A percentile compares a stretch with the other conserved stretches of the same genome.
Conservation (phyloP, 1,284 basidiomycete species). For the Stygiomarasmius scandens region DNA sequence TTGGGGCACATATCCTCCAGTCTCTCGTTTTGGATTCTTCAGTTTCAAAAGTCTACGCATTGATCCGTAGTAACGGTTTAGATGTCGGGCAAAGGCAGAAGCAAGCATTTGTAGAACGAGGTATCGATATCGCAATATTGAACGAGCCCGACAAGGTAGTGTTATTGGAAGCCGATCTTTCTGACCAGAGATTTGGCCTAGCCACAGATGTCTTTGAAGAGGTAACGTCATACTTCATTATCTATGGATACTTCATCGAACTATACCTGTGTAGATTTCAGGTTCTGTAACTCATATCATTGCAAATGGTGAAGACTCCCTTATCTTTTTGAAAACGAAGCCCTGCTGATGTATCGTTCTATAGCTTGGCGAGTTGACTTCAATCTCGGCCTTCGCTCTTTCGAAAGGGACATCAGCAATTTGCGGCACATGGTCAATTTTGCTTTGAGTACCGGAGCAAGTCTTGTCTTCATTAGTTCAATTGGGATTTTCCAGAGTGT, state of each 20-base stretch:
- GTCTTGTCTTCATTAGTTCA: conserved; percentile 19
- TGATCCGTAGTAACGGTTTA: conserved; percentile 12
- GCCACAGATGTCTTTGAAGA: conserved; percentile 25
- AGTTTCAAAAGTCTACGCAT: conserved; percentile 30
- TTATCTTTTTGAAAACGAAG: background rate
- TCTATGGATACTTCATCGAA: background rate
- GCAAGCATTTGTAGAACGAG: conserved; percentile 30
- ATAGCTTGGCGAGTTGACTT: conserved; percentile 30
- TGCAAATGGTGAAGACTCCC: conserved; percentile 19
- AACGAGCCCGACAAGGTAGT: conserved; percentile 30
- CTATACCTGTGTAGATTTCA: conserved; percentile 6
- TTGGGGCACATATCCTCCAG: conserved; percentile 32
- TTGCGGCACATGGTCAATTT: conserved; percentile 23
- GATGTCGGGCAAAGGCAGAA: conserved; percentile 28
- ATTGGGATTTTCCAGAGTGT: conserved; percentile 14
- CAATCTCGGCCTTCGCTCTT: conserved; percentile 21
- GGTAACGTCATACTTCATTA: background rate
- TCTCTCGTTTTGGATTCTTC: conserved; percentile 25
- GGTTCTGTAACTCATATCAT: conserved; percentile 26
- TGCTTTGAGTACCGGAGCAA: conserved; percentile 13
- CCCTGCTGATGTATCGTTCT: background rate
- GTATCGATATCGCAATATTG: conserved; percentile 30
- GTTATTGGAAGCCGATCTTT: conserved; percentile 36
- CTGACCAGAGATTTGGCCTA: conserved; percentile 32
- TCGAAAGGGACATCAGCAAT: conserved; percentile 19